These are phyloP conservation scores for Cucurbita maxima DNA, from an alignment of 306 rosid genomes.

Conservation along the genomic window DNA sequence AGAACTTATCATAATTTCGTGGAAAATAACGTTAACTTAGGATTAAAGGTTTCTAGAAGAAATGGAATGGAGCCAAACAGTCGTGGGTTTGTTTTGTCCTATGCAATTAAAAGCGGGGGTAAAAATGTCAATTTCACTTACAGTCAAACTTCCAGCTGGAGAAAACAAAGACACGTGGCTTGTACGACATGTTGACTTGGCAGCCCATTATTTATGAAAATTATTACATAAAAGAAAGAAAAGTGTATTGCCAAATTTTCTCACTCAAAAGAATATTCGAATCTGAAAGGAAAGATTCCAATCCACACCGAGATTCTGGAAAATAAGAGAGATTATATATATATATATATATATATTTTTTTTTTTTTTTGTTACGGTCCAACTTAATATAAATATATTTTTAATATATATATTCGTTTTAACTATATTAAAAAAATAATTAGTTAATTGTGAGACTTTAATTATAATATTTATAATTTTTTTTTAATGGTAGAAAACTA, in stretches of 20 bases:
- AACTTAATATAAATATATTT: too few species aligned
- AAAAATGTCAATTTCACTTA: neutral
- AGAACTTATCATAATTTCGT: neutral
- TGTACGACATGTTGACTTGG: neutral
- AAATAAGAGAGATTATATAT: too few species aligned
- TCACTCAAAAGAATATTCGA: neutral
- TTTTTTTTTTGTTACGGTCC: fast-evolving
- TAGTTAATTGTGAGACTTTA: too few species aligned
- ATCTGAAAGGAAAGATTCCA: neutral
- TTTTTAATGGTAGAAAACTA: too few species aligned
- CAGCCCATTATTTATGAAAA: neutral
- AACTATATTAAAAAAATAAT: too few species aligned
- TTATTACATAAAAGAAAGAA: neutral
- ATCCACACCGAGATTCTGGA: neutral
- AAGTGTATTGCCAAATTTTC: neutral
- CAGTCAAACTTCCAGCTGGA: neutral
- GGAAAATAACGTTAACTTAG: neutral
- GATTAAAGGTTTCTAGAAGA: neutral
- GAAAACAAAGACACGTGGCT: neutral
- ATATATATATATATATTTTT: too few species aligned
- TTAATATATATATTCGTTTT: too few species aligned
- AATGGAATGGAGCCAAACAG: neutral
- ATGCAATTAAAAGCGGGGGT: neutral
- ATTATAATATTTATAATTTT: too few species aligned
- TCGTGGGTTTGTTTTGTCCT: neutral